phyloP scores from a whole-genome alignment of 768 basidiomycete species.

The Leccinellum luteum region DNA sequence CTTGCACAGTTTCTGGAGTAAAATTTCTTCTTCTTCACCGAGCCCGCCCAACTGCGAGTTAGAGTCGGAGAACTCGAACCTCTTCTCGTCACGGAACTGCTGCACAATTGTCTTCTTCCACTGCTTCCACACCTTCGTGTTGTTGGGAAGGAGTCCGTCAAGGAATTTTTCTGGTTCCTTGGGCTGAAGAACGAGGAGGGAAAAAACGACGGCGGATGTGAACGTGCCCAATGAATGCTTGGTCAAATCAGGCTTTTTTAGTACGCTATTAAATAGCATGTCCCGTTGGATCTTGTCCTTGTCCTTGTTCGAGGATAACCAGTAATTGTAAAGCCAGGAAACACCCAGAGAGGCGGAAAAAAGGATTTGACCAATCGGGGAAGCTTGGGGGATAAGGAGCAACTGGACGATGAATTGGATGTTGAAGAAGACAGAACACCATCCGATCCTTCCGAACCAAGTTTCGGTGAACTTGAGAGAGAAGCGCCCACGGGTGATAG shows the following conservation, averaged over 20 bases:
- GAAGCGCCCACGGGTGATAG: conserved; percentile 7
- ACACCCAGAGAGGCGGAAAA: conserved; percentile 24
- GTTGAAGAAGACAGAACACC: conserved; percentile 16
- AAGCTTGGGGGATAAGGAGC: conserved; percentile 18
- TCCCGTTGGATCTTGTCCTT: conserved; percentile 7
- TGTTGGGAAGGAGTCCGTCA: conserved; percentile 2
- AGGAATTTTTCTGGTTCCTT: conserved; percentile 3
- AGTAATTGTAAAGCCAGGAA: conserved; percentile 27
- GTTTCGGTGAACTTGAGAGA: background rate
- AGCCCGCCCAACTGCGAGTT: background rate
- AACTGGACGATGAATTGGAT: conserved; percentile 27
- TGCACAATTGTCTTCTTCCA: conserved; percentile 2
- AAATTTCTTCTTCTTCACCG: background rate
- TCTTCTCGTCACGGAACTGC: background rate
- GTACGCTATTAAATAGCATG: background rate
- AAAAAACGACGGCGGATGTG: conserved; percentile 2
- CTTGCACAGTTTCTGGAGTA: too few species aligned
- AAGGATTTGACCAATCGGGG: conserved; percentile 21
- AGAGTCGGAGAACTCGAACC: background rate
- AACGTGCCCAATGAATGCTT: conserved; percentile 4
- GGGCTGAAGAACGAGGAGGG: conserved; percentile 3
- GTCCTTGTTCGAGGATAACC: conserved; percentile 28
- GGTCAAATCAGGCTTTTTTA: background rate
- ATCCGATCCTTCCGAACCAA: background rate
- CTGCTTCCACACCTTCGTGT: conserved; percentile 5